Evolutionary conservation across 352 stramenopile genomes (phyloP), one percentile per base, ranked within the genome.

Genomic region (Phytophthora sp.): DNA sequence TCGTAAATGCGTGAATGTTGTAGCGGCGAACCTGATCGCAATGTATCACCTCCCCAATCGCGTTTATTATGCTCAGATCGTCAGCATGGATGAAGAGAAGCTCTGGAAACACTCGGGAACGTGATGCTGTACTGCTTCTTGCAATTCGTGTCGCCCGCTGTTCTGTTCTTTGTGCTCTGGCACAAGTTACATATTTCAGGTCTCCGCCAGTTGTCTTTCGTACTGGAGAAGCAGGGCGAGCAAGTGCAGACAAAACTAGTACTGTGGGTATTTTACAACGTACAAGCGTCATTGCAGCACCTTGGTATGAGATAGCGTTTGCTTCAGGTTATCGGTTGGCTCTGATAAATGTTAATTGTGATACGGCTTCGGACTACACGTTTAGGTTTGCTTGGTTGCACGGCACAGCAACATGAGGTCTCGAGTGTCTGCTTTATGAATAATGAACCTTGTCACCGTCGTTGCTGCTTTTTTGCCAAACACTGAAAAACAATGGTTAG

Each of bases 181-280:
- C 49, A 41, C 1, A 68, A 63, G n/a, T 42, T 82, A 1, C 38
- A 30, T 4, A 28, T 88, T 24, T 74, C 66, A 1, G 35, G 55
- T 9, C 2, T 79, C 3, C 39, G 38, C 0, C 66, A 82, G 15
- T 38, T 88, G 1, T 60, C 62, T 4, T 84, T 88, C 35, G 55
- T 85, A 23, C 51, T 88, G 12, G 49, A 66, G 7, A 69, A 54
- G 13, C 69, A 84, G 12, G 54, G 39, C 20, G 55, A 51, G 7
- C 44, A 76, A 26, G 37, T 83, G 1, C 77, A 82, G 23, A 39
- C 30, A 6, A 83, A 76, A 30, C 32, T 87, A 11, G 23, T 76
- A 12, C 62, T 77, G 27, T 83, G 76, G 76, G 63, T 87, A 8
- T 59, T 79, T 12, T 76, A 74, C 53, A 66, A 69, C 4, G 48